Percentiles rank a stretch among this genome's conserved stretches.
phyloP scores from a whole-genome alignment of 2,329 filamentous ascomycete genomes.

The Penicillium verrucosum region DNA sequence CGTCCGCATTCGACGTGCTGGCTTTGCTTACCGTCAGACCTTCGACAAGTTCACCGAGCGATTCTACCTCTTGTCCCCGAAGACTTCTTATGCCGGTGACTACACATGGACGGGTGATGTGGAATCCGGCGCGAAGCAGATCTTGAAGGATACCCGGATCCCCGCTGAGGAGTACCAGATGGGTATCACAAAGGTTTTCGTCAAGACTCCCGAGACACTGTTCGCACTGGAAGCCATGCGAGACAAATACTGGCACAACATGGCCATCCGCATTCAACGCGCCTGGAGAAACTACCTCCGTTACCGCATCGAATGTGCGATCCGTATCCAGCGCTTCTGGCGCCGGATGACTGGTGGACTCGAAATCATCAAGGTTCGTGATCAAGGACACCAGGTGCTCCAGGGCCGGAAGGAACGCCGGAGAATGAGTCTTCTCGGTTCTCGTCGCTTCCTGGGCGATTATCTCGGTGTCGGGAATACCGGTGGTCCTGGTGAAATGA shows the following conservation, averaged over 20 bases:
- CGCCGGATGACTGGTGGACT: conserved; percentile 86
- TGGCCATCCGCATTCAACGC: conserved; percentile 95
- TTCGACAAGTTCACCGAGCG: conserved; percentile 98
- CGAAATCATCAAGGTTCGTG: conserved; percentile 82
- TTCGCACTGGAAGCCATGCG: conserved; percentile 98
- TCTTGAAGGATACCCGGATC: conserved; percentile 94
- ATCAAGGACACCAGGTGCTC: conserved; percentile 79
- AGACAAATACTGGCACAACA: conserved; percentile 98
- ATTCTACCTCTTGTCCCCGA: conserved; percentile 91
- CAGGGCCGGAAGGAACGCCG: conserved; percentile 85
- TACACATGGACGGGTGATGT: conserved; percentile 93
- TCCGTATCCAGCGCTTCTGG: conserved; percentile 93
- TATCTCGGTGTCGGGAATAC: conserved; percentile 84
- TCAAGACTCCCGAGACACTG: conserved; percentile 94
- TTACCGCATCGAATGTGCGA: conserved; percentile 88
- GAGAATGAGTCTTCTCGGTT: conserved; percentile 86
- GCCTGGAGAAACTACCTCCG: conserved; percentile 96
- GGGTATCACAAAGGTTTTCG: conserved; percentile 94
- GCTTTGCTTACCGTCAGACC: conserved; percentile 93
- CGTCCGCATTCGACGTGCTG: conserved; percentile 91
- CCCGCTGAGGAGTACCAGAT: conserved; percentile 95
- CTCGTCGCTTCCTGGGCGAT: conserved; percentile 87
- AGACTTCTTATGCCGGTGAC: conserved; percentile 93
- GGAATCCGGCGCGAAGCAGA: conserved; percentile 83
- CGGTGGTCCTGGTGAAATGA: conserved; percentile 74